Evolutionary conservation across 768 basidiomycete species (phyloP).

Genomic region (Serendipita vermifera): DNA sequence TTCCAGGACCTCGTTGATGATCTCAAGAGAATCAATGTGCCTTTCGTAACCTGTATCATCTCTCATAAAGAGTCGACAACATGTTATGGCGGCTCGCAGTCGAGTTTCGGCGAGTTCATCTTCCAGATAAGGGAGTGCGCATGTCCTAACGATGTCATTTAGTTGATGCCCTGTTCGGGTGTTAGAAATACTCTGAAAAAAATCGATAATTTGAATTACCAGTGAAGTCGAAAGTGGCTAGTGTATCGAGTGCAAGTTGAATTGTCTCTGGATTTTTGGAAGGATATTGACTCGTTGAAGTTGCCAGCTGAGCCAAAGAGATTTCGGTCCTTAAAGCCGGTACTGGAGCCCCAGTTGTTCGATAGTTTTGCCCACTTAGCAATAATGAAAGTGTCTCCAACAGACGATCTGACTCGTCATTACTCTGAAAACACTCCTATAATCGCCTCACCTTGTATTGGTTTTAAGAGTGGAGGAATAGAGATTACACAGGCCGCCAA

Average conservation of each 20-base stretch:
- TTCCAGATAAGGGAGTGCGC: slow-evolving; percentile 86
- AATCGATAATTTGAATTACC: slow-evolving; percentile 35
- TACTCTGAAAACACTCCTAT: background rate
- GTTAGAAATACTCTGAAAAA: slow-evolving; percentile 10
- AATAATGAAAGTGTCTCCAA: slow-evolving; percentile 72
- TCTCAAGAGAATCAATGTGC: slow-evolving; percentile 89
- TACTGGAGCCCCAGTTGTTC: slow-evolving; percentile 73
- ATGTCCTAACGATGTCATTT: slow-evolving; percentile 88
- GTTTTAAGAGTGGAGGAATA: slow-evolving; percentile 81
- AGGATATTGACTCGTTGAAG: slow-evolving; percentile 14
- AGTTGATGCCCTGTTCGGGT: slow-evolving; percentile 60
- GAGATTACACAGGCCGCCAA: slow-evolving; percentile 70
- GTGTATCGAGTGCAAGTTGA: slow-evolving; percentile 70
- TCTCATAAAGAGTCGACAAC: slow-evolving; percentile 79
- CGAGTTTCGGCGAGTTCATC: slow-evolving; percentile 82
- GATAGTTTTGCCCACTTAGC: slow-evolving; percentile 74
- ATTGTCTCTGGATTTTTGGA: slow-evolving; percentile 26
- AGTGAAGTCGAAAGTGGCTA: slow-evolving; percentile 89
- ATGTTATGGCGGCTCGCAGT: slow-evolving; percentile 79
- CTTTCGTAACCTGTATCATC: slow-evolving; percentile 96
- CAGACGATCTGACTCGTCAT: slow-evolving; percentile 52
- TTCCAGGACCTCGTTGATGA: slow-evolving; percentile 96
- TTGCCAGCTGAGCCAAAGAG: slow-evolving; percentile 16
- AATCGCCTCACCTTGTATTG: slow-evolving; percentile 62
- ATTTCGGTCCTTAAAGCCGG: slow-evolving; percentile 44